Evolutionary conservation across 2,329 filamentous ascomycete genomes (phyloP).

Genomic region (Knoxdaviesia capensis): DNA sequence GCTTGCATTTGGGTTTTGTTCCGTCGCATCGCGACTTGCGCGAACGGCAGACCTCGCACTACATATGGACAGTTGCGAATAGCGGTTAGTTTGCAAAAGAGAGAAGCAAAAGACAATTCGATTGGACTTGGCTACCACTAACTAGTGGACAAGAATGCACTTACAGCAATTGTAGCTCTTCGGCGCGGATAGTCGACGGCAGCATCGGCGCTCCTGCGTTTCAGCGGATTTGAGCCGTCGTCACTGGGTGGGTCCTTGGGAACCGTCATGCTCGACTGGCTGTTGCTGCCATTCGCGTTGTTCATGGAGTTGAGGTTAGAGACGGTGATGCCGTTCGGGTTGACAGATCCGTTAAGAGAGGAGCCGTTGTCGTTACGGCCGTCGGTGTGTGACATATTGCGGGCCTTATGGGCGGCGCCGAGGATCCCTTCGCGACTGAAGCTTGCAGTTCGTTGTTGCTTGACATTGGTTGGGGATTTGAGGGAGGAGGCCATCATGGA

Average conservation of each 20-base stretch:
- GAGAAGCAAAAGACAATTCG: not conserved
- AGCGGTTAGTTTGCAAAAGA: not conserved
- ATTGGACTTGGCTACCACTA: not conserved
- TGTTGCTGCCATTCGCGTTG: too few relatives aligned
- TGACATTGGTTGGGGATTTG: conserved; percentile 30
- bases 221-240: conserved; percentile 36
- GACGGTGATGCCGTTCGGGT: too few relatives aligned
- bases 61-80: not conserved
- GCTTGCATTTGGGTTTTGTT: conserved; percentile 63
- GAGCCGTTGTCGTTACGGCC: conserved; percentile 17
- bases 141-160: conserved; percentile 11
- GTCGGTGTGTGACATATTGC: conserved; percentile 34
- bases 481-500: conserved; percentile 10
- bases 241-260: conserved; percentile 19
- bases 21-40: conserved; percentile 66
- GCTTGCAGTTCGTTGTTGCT: conserved; percentile 24
- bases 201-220: conserved; percentile 40
- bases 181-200: conserved; percentile 43
- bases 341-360: too few relatives aligned
- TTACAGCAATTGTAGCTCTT: conserved; percentile 44
- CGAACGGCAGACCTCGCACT: conserved; percentile 69
- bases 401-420: conserved; percentile 29
- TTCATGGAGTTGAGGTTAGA: too few relatives aligned
- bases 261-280: too few relatives aligned
- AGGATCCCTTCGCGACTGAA: conserved; percentile 35